phyloP scores from a whole-genome alignment of 371 early-diverging fungal species.

The Batkoa obscura region DNA sequence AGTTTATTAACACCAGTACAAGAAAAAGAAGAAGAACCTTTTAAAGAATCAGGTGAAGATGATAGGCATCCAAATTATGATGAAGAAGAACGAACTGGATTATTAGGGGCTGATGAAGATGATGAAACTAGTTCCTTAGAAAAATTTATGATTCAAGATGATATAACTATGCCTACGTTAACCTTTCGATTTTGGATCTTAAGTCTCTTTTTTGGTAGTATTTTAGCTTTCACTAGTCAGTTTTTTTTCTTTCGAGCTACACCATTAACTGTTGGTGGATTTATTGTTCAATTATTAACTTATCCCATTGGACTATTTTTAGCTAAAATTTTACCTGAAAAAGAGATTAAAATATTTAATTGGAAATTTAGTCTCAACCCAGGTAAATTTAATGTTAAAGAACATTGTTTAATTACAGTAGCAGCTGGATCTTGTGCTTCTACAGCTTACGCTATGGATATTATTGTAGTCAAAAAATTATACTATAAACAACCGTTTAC shows the following conservation, averaged over 20 bases:
- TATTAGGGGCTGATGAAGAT: no score
- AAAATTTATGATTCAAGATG: conserved; percentile 15
- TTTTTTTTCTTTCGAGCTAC: conserved; percentile 55
- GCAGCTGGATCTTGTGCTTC: no score
- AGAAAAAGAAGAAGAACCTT: no score
- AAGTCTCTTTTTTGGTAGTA: conserved; percentile 36
- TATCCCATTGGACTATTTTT: conserved; percentile 42
- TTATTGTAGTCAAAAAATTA: neutral
- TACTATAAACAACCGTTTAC: neutral
- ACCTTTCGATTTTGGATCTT: conserved; percentile 61
- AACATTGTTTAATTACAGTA: neutral
- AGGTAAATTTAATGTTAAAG: conserved; percentile 18
- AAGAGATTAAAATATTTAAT: conserved; percentile 37
- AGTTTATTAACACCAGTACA: no score
- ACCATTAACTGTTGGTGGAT: conserved; percentile 32
- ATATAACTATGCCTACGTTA: conserved; percentile 39
- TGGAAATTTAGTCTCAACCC: conserved; percentile 30
- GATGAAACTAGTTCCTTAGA: no score
- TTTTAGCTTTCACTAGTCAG: conserved; percentile 48
- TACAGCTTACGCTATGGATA: neutral
- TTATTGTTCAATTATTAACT: conserved; percentile 43
- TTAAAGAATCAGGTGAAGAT: no score
- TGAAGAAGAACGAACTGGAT: no score
- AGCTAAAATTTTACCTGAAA: conserved; percentile 36
- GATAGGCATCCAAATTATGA: no score